Conservation (phyloP, 1,139 yeast species). For the Torulaspora globosa region DNA sequence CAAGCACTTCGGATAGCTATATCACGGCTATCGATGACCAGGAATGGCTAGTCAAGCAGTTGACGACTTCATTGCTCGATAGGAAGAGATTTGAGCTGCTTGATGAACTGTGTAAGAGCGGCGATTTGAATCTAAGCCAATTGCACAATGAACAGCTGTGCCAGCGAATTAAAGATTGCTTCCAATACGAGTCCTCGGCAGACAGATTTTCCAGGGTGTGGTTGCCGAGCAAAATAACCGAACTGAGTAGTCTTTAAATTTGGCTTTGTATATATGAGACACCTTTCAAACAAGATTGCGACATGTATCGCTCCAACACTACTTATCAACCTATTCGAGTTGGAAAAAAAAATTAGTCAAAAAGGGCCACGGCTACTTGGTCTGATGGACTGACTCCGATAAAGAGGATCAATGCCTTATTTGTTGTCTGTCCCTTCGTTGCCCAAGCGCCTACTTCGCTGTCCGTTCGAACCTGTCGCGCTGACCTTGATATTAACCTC, state of each 20-base stretch:
- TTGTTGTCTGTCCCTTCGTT: slow-evolving; percentile 12
- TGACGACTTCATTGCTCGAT: slow-evolving; percentile 13
- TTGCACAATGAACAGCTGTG: slow-evolving; percentile 8
- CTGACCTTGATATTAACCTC: slow-evolving; percentile 12
- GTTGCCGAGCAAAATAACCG: slow-evolving; percentile 8
- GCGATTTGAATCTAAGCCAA: not conserved
- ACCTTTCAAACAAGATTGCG: slow-evolving; percentile 5
- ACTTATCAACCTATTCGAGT: not conserved
- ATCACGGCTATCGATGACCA: slow-evolving; percentile 3
- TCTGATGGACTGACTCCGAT: not conserved
- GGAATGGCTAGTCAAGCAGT: slow-evolving; percentile 1
- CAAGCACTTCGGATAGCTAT: not conserved
- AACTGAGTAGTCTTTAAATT: not conserved
- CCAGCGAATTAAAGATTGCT: slow-evolving; percentile 12
- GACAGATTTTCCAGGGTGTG: slow-evolving; percentile 13
- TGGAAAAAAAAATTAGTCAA: not conserved
- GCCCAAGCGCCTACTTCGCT: slow-evolving; percentile 15
- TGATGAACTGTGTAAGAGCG: slow-evolving; percentile 5
- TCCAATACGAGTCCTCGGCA: slow-evolving; percentile 21
- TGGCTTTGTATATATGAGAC: not conserved
- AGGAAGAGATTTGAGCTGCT: slow-evolving; percentile 18
- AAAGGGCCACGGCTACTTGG: not conserved
- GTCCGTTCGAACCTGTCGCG: slow-evolving; percentile 16
- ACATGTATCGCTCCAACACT: not conserved
- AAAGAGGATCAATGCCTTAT: not conserved